These are phyloP conservation scores for Venustampulla echinocandica DNA, from an alignment of 495 filamentous ascomycete genomes.

Conservation along the genomic window DNA sequence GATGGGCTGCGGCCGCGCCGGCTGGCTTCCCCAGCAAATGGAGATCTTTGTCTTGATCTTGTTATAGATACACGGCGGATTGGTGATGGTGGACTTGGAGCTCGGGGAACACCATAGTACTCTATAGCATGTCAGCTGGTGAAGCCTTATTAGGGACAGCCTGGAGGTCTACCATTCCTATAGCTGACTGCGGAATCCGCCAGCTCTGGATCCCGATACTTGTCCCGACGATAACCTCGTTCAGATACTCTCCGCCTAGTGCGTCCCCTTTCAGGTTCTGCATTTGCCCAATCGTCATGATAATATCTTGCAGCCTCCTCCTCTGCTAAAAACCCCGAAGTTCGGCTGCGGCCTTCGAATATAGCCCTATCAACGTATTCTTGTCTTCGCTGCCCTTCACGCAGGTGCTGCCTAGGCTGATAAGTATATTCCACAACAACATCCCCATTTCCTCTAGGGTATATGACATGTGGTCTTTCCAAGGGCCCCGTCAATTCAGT, in stretches of 20 bases:
- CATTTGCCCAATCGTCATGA: constrained; percentile 13
- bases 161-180: constrained; percentile 4
- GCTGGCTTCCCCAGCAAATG: no score
- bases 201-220: constrained; percentile 2
- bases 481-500: background rate
- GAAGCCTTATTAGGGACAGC: background rate
- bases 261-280: background rate
- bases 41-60: no score
- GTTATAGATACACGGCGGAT: no score
- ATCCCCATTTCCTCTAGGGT: background rate
- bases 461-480: constrained; percentile 3
- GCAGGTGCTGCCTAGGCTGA: background rate
- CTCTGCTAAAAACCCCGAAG: background rate
- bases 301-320: constrained; percentile 15
- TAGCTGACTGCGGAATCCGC: constrained; percentile 8
- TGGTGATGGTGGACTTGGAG: background rate
- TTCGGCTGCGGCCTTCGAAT: background rate
- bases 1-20: no score
- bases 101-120: constrained; percentile 1
- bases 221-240: constrained; percentile 9
- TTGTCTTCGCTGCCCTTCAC: constrained; percentile 6
- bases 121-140: background rate
- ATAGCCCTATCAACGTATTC: constrained; percentile 5
- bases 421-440: constrained; percentile 8
- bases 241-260: background rate